Percentiles rank a stretch among this genome's conserved stretches.
phyloP scores from a whole-genome alignment of 139 green algal species.

The Eudorina sp. region DNA sequence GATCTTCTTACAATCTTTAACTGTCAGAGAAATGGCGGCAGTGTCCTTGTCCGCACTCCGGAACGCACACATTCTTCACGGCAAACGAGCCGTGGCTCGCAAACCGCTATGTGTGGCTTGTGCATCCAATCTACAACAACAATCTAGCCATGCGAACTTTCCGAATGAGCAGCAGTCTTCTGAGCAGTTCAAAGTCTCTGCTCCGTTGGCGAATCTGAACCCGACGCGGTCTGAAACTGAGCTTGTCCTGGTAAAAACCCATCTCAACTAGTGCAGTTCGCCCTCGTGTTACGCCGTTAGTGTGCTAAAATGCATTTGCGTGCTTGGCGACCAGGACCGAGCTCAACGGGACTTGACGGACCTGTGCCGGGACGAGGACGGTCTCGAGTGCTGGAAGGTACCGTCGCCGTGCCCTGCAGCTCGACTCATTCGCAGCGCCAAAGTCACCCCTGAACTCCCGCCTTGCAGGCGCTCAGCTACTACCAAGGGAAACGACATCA shows the following conservation, averaged over 20 bases:
- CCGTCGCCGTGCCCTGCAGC: background rate
- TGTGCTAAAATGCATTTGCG: background rate
- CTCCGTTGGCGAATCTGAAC: background rate
- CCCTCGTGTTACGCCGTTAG: too few relatives aligned
- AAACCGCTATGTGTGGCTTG: too few relatives aligned
- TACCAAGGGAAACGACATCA: background rate
- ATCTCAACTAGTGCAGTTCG: too few relatives aligned
- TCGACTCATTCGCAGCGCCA: too few relatives aligned
- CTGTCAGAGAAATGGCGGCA: background rate
- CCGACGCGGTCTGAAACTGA: background rate
- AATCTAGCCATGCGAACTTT: too few relatives aligned
- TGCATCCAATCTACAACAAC: background rate
- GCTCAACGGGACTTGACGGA: background rate
- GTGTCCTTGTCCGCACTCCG: background rate
- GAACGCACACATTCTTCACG: too few relatives aligned
- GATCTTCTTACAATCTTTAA: background rate
- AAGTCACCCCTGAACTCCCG: background rate
- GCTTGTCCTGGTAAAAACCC: background rate
- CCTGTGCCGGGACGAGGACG: background rate
- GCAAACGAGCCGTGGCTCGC: too few relatives aligned
- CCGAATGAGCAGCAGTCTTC: too few relatives aligned
- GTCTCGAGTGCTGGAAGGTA: conserved; percentile 8
- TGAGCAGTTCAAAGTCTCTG: background rate
- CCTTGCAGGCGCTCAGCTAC: background rate
- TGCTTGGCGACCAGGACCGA: background rate